These are phyloP conservation scores for Apiospora hydei DNA, from an alignment of 2,329 filamentous ascomycete species.

Conservation along the genomic window DNA sequence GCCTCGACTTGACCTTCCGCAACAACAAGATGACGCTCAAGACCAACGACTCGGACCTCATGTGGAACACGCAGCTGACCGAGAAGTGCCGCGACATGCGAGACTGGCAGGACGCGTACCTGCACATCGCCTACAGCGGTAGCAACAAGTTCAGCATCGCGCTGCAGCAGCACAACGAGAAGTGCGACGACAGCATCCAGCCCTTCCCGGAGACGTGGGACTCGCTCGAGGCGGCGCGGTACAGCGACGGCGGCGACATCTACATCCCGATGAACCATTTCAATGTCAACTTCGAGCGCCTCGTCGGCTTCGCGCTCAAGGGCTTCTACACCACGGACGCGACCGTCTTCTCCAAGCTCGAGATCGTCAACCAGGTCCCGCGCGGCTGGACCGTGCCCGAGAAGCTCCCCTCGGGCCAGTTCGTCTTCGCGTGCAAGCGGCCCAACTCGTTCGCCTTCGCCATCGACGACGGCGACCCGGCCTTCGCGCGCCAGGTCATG, in stretches of 20 bases:
- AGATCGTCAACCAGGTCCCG: slow-evolving; percentile 65
- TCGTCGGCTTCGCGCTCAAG: slow-evolving; percentile 67
- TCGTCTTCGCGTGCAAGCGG: slow-evolving; percentile 69
- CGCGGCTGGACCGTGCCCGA: slow-evolving; percentile 57
- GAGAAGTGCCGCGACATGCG: slow-evolving; percentile 63
- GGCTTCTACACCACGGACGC: slow-evolving; percentile 65
- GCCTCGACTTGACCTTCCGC: slow-evolving; percentile 58
- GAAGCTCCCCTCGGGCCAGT: slow-evolving; percentile 67
- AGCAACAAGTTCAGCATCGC: slow-evolving; percentile 69
- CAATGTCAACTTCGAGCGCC: slow-evolving; percentile 62
- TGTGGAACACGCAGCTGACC: slow-evolving; percentile 66
- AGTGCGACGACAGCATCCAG: slow-evolving; percentile 61
- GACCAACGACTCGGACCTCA: slow-evolving; percentile 66
- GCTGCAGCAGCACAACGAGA: slow-evolving; percentile 70
- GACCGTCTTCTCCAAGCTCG: slow-evolving; percentile 62
- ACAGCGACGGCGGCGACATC: slow-evolving; percentile 61
- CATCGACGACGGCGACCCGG: slow-evolving; percentile 72
- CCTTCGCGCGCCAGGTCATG: slow-evolving; percentile 66
- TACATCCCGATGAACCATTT: slow-evolving; percentile 74
- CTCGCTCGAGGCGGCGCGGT: slow-evolving; percentile 68
- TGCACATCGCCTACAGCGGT: slow-evolving; percentile 70
- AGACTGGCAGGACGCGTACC: slow-evolving; percentile 62
- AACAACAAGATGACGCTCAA: slow-evolving; percentile 60
- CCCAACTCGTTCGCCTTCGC: slow-evolving; percentile 76
- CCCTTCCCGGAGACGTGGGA: slow-evolving; percentile 74